phyloP scores from a whole-genome alignment of 495 filamentous ascomycete species.

The Pseudotulostoma volvatum region DNA sequence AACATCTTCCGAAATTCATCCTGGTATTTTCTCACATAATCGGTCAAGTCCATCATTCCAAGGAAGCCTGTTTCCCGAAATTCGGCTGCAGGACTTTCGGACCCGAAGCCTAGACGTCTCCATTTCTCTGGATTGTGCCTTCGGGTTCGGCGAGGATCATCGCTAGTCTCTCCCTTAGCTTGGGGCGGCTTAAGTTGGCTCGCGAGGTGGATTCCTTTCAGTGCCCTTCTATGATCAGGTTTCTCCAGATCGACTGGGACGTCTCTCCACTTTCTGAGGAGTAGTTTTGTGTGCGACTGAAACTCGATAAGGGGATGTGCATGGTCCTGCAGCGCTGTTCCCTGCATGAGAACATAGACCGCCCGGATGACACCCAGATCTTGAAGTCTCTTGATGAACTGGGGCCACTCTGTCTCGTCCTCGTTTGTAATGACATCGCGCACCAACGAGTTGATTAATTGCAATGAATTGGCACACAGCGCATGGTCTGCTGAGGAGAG shows the following conservation, averaged over 20 bases:
- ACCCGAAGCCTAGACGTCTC: conserved; percentile 81
- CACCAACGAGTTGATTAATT: conserved; percentile 89
- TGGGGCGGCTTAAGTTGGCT: conserved; percentile 48
- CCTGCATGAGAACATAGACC: conserved; percentile 85
- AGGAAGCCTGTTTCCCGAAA: conserved; percentile 79
- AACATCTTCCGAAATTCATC: conserved; percentile 84
- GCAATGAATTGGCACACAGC: conserved; percentile 85
- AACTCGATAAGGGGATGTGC: conserved; percentile 88
- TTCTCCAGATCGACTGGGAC: conserved; percentile 69
- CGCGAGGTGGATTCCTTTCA: conserved; percentile 70
- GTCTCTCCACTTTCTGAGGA: conserved; percentile 82
- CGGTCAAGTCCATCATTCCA: conserved; percentile 93
- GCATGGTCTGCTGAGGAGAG: conserved; percentile 90
- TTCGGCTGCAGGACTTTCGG: conserved; percentile 68
- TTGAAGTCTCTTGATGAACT: conserved; percentile 83
- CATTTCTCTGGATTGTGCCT: conserved; percentile 84
- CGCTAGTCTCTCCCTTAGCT: conserved; percentile 20
- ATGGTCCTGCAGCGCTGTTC: conserved; percentile 80
- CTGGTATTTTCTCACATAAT: conserved; percentile 80
- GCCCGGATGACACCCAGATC: conserved; percentile 87
- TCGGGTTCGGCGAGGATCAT: conserved; percentile 37
- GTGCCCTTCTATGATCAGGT: conserved; percentile 72
- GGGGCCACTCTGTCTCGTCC: conserved; percentile 68
- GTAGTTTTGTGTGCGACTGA: conserved; percentile 77
- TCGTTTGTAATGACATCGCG: conserved; percentile 82